Evolutionary conservation across 2,329 filamentous ascomycete species (phyloP), one percentile per base, ranked within the genome.

Genomic region (Amauroascus verrucosus): DNA sequence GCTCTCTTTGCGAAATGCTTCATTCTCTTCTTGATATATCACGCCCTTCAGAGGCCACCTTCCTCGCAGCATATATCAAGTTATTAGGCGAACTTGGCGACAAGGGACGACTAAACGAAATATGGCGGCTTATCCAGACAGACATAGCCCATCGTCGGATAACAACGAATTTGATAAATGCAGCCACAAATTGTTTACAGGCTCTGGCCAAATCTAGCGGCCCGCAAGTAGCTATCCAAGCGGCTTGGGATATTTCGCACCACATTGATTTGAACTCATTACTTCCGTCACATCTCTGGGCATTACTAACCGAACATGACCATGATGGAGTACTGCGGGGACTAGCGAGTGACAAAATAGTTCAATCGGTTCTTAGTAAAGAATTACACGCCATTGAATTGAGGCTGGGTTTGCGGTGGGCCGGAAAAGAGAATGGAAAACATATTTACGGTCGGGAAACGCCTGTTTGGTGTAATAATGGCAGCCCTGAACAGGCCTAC

Each of bases 401-500:
- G 18, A 61, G 59, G 45, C 55, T 69, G n/a, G 67, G 67, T 5
- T 50, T 68, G 7, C 56, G 48, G 35, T 70, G 67, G 66, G 38
- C 54, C 43, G 38, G 18, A 16, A 48, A 38, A n/a, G 49, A 61
- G 6, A 26, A 54, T 38, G 54, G 58, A 6, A 37, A 48, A 13
- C 59, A 59, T 11, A 26, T 53, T 14, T 62, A 65, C 52, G 41
- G 55, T 22, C 48, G 30, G 13, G 30, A 37, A 11, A 57, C 46
- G 30, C 51, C 51, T 7, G 30, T 54, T 22, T 54, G 44, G 56
- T 52, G 50, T 40, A 51, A 45, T 40, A 41, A 51, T 24, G 35
- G 47, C 20, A 49, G 38, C 28, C 33, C 48, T 30, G 49, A 54
- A 20, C 38, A 47, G 22, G 37, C 18, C 3, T 47, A 48, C 24